phyloP scores from a whole-genome alignment of 2,329 filamentous ascomycete genomes.

The Cordyceps cicadae region DNA sequence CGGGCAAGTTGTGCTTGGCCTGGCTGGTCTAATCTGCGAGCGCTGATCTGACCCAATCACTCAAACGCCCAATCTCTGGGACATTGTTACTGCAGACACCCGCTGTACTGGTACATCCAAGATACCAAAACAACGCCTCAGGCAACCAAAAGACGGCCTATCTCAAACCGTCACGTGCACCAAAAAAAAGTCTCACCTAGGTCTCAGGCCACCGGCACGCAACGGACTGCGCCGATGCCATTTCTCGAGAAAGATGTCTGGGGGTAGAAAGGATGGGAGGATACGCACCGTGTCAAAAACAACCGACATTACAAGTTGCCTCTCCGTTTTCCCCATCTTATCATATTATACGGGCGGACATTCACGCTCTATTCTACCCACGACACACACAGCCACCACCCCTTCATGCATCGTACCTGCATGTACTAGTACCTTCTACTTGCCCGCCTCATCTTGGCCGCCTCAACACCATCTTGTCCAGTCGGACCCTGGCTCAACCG shows the following conservation, averaged over 20 bases:
- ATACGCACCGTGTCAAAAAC: too few species aligned
- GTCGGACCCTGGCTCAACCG: not conserved
- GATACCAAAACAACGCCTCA: not conserved
- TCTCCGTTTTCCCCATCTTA: not conserved
- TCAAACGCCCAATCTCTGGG: too few species aligned
- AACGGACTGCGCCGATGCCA: not conserved
- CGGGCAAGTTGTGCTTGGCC: not conserved
- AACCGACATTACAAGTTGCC: too few species aligned
- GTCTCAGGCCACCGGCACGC: not conserved
- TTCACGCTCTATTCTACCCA: too few species aligned
- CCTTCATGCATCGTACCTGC: not conserved
- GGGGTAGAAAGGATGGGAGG: too few species aligned
- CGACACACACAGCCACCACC: not conserved
- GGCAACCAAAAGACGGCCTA: not conserved
- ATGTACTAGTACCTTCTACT: constrained; percentile 4
- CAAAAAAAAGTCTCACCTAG: not conserved
- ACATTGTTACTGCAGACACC: not conserved
- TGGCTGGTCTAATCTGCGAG: not conserved
- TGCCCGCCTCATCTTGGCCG: not conserved
- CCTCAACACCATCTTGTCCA: not conserved
- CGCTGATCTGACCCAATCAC: not conserved
- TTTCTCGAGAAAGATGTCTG: too few species aligned
- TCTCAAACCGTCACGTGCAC: constrained; percentile 1
- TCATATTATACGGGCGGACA: too few species aligned
- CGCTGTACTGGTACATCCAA: not conserved